Conservation (phyloP, 768 basidiomycete species). For the Rhizopogon roseolus region DNA sequence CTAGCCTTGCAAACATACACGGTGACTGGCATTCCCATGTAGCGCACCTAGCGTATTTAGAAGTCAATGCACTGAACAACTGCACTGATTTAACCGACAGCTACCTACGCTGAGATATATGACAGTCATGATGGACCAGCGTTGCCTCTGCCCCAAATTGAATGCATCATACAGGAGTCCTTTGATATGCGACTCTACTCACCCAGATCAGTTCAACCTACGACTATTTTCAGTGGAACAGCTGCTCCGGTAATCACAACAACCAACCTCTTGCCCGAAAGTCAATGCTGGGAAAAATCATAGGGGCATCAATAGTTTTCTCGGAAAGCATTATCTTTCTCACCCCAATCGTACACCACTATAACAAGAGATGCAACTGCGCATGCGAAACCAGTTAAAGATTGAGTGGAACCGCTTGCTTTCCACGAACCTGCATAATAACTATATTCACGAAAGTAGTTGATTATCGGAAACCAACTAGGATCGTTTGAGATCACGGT, state of each 20-base stretch:
- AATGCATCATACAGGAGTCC: not conserved
- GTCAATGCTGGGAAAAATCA: not conserved
- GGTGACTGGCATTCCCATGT: not conserved
- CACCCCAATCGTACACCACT: not conserved
- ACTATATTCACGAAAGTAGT: not conserved
- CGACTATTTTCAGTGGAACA: not conserved
- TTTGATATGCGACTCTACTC: not conserved
- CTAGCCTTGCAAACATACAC: not conserved
- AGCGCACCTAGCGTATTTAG: not conserved
- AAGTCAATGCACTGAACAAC: not conserved
- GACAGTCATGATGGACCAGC: not conserved
- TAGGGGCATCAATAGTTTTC: not conserved
- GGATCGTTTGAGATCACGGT: not conserved
- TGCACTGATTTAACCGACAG: not conserved
- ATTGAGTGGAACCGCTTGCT: not conserved
- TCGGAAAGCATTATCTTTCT: not conserved
- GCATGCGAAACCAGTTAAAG: not conserved
- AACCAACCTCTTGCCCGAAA: not conserved
- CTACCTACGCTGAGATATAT: not conserved
- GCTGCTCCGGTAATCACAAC: not conserved
- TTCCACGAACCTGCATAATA: not conserved
- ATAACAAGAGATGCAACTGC: not conserved
- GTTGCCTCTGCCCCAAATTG: not conserved
- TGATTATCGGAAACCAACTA: not conserved
- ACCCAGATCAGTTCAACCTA: not conserved